phyloP scores from a whole-genome alignment of 2,329 filamentous ascomycete genomes.

The Nothophoma quercina region DNA sequence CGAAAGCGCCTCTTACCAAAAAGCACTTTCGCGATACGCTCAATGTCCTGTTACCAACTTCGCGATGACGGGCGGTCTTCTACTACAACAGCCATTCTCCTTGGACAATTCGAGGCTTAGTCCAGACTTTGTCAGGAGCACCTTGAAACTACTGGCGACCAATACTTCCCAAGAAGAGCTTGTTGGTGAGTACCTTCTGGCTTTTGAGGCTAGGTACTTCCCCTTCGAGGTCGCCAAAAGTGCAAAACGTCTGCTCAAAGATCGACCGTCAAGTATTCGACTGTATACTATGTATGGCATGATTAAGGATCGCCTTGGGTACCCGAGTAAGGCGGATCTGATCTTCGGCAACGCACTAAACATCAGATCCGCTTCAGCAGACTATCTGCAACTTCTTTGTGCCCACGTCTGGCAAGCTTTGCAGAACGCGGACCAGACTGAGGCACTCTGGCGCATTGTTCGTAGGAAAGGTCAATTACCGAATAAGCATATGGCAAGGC shows the following conservation, averaged over 20 bases:
- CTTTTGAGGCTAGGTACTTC: constrained; percentile 68
- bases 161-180: constrained; percentile 47
- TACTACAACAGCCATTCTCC: constrained; percentile 37
- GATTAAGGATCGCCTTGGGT: constrained; percentile 69
- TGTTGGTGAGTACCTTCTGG: constrained; percentile 74
- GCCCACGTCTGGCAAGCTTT: constrained; percentile 73
- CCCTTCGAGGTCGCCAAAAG: constrained; percentile 67
- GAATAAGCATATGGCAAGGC: neutral
- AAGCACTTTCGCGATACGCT: neutral
- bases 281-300: constrained; percentile 84
- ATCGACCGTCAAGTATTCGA: constrained; percentile 66
- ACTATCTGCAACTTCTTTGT: constrained; percentile 60
- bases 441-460: constrained; percentile 47
- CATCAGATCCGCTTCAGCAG: constrained; percentile 64
- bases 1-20: neutral
- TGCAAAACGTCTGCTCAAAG: constrained; percentile 77
- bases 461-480: constrained; percentile 29
- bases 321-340: constrained; percentile 65
- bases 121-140: constrained; percentile 34
- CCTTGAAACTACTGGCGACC: constrained; percentile 65
- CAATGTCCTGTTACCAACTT: constrained; percentile 14
- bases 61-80: constrained; percentile 33
- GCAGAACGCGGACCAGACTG: constrained; percentile 44
- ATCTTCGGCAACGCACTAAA: constrained; percentile 74
- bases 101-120: constrained; percentile 15